Evolutionary conservation across 1,284 basidiomycete species (phyloP).

Genomic region (Trametes hirsuta): DNA sequence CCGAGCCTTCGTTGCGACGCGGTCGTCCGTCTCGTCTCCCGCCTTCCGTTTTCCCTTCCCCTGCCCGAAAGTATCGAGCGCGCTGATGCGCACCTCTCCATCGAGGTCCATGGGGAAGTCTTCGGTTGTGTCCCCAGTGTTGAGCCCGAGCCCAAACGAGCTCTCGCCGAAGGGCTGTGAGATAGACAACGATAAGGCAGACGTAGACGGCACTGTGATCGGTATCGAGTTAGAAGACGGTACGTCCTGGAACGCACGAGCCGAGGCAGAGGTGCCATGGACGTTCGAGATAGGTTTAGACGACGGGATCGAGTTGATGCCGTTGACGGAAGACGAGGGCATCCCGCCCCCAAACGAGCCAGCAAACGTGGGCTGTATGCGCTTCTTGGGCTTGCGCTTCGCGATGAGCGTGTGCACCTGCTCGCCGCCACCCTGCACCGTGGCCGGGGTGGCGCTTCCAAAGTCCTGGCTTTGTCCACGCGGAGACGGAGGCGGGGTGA

Average conservation of each 20-base stretch:
- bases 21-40: slow-evolving; percentile 48
- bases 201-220: slow-evolving; percentile 17
- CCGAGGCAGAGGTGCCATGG: background rate
- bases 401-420: slow-evolving; percentile 73
- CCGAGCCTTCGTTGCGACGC: slow-evolving; percentile 49
- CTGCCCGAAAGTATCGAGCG: slow-evolving; percentile 41
- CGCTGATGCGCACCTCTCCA: slow-evolving; percentile 56
- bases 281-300: slow-evolving; percentile 13
- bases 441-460: slow-evolving; percentile 35
- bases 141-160: slow-evolving; percentile 21
- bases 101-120: slow-evolving; percentile 41
- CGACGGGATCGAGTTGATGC: slow-evolving; percentile 16
- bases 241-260: slow-evolving; percentile 31
- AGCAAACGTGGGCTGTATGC: slow-evolving; percentile 58
- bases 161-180: slow-evolving; percentile 23
- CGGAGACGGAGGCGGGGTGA: slow-evolving; percentile 54
- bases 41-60: slow-evolving; percentile 54
- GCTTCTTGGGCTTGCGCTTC: slow-evolving; percentile 67
- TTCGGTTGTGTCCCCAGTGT: slow-evolving; percentile 23
- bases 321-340: slow-evolving; percentile 40
- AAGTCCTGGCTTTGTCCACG: slow-evolving; percentile 42
- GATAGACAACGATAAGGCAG: slow-evolving; percentile 15
- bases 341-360: slow-evolving; percentile 35
- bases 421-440: slow-evolving; percentile 42
- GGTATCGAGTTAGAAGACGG: slow-evolving; percentile 22